Percentiles rank a stretch among this genome's conserved stretches.
Conservation (phyloP, 805 yeast genomes). For the Metschnikowia sp. region DNA sequence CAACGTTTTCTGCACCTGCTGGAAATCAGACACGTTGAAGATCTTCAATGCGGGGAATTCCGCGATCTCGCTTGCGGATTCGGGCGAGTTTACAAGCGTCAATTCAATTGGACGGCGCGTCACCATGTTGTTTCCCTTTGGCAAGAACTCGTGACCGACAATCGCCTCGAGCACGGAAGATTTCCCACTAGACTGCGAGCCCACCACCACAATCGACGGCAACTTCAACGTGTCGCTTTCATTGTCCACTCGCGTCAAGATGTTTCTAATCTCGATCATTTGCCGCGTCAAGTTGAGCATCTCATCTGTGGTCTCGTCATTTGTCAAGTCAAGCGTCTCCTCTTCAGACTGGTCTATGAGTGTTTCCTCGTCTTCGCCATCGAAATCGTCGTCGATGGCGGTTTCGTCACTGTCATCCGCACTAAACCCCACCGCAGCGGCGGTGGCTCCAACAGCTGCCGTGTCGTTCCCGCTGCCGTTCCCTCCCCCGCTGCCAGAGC, state of each 20-base stretch:
- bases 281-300: constrained; percentile 88
- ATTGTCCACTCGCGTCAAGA: constrained; percentile 66
- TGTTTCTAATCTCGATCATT: constrained; percentile 91
- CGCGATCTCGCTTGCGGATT: constrained; percentile 75
- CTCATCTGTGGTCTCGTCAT: constrained; percentile 65
- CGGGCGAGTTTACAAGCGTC: constrained; percentile 85
- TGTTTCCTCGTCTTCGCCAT: constrained; percentile 51
- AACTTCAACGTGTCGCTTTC: constrained; percentile 72
- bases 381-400: constrained; percentile 34
- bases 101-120: constrained; percentile 96
- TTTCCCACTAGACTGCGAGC: constrained; percentile 96
- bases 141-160: constrained; percentile 96
- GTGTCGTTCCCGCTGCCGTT: constrained; percentile 27
- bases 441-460: constrained; percentile 47
- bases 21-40: constrained; percentile 80
- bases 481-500: constrained; percentile 25
- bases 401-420: constrained; percentile 35
- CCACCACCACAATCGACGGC: constrained; percentile 95
- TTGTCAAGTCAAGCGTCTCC: constrained; percentile 38
- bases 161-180: constrained; percentile 93
- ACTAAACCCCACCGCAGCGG: constrained; percentile 49
- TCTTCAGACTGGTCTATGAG: constrained; percentile 36
- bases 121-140: constrained; percentile 97
- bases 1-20: constrained; percentile 82
- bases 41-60: constrained; percentile 89